Base-by-base conservation (phyloP, 176 grass and related monocot species). In the Lolium rigidum region DNA sequence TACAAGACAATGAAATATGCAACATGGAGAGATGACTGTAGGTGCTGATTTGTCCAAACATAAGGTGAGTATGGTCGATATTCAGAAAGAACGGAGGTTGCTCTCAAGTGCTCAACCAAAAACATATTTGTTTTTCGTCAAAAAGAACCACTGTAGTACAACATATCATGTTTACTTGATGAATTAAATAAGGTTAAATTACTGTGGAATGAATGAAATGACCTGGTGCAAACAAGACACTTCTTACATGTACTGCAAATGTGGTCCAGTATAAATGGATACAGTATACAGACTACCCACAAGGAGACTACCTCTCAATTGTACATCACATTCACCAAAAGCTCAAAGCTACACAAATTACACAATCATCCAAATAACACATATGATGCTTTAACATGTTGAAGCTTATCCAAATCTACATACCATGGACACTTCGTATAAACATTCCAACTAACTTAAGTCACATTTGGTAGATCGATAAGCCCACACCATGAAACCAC, bases 391-490 rank as follows among this genome's bases (percentile, higher is more conserved):
- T 16, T 13, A 39, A 20, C 9, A 90, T 6, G 10, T 4, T 12
- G 48, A 75, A 25, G 70, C 68, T 48, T 67, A 68, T 68, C 69
- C 67, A 75, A 39, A 58, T 18, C 80, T 83, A 83, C 5, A 60
- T 80, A 70, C 51, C 83, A 91, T 76, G 59, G 26, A 80, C 68
- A 84, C 80, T 87, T 83, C 67, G 80, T 84, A 28, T 50, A 75
- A 43, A 90, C 21, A 76, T 59, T 47, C 1, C 0, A 80, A 66
- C 38, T 22, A 60, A 87, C 49, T 75, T 75, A 65, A 15, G 38
- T 25, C 51, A 74, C 49, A 74, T 31, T 87, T 62, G 61, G 25
- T 50, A 79, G 37, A 49, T 82, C 18, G 65, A 90, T 66, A 48
- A 49, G 69, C 82, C 44, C 17, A 80, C 16, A 20, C 66, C 68